A percentile compares a stretch with the other conserved stretches of the same genome.
Conservation (phyloP, 108 stramenopile species). For the Skeletonema tropicum region DNA sequence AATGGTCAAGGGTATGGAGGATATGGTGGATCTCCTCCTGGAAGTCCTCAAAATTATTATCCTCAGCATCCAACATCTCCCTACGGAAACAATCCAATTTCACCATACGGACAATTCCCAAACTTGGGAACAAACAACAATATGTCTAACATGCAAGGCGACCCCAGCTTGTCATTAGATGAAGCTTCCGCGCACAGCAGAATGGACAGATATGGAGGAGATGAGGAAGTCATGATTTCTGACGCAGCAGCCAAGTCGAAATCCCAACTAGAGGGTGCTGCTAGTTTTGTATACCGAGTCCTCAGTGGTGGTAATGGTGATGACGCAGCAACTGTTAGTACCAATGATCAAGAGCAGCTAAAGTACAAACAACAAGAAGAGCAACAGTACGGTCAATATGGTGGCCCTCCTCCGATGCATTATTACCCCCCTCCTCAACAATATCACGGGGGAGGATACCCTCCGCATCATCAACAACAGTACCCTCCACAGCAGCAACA, state of each 20-base stretch:
- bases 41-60: neutral
- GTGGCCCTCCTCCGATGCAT: neutral
- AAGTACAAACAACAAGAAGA: neutral
- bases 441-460: neutral
- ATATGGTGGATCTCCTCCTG: neutral
- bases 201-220: slow-evolving; percentile 1
- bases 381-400: neutral
- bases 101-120: neutral
- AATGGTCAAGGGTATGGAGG: neutral
- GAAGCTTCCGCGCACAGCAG: neutral
- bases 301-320: neutral
- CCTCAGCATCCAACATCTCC: neutral
- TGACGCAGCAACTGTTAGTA: neutral
- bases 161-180: neutral
- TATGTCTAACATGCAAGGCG: neutral
- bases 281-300: neutral
- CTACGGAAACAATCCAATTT: neutral
- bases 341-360: neutral
- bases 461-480: neutral
- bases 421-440: neutral
- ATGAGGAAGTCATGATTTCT: neutral
- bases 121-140: too few relatives aligned
- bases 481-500: neutral
- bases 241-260: neutral
- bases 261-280: neutral